Percentiles rank a stretch among this genome's conserved stretches.
phyloP scores from a whole-genome alignment of 176 grass and related monocot species.

The Musa beccarii region DNA sequence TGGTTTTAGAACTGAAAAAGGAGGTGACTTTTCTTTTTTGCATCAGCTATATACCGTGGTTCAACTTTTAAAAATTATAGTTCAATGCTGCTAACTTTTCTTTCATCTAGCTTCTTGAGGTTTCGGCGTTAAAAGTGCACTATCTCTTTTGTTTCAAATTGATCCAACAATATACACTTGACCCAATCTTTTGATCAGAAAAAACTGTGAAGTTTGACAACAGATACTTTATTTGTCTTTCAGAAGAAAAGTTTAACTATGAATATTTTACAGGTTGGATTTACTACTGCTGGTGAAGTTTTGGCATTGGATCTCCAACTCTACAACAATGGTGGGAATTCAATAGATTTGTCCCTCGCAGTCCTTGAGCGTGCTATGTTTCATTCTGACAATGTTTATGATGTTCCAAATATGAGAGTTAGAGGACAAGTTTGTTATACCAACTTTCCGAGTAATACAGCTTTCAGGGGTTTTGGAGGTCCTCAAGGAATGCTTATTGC shows the following conservation, averaged over 20 bases:
- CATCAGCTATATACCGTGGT: no score
- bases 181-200: no score
- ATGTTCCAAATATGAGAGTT: conserved; percentile 62
- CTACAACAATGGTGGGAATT: conserved; percentile 81
- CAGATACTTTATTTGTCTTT: background rate
- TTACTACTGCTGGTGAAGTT: conserved; percentile 76
- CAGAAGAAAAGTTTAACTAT: background rate
- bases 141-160: no score
- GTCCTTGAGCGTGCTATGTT: conserved; percentile 81
- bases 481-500: conserved; percentile 85
- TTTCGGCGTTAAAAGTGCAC: no score
- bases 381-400: conserved; percentile 81
- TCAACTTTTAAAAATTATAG: no score
- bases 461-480: conserved; percentile 94
- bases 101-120: no score
- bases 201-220: no score
- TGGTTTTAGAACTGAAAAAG: no score
- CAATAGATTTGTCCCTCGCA: conserved; percentile 64
- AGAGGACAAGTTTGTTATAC: conserved; percentile 80
- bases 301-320: conserved; percentile 73
- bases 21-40: no score
- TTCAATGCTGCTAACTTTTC: no score
- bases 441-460: conserved; percentile 94
- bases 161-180: no score
- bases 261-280: conserved; percentile 52